These are phyloP conservation scores for Drechslera avenae DNA, from an alignment of 2,329 filamentous ascomycete genomes.

Conservation along the genomic window DNA sequence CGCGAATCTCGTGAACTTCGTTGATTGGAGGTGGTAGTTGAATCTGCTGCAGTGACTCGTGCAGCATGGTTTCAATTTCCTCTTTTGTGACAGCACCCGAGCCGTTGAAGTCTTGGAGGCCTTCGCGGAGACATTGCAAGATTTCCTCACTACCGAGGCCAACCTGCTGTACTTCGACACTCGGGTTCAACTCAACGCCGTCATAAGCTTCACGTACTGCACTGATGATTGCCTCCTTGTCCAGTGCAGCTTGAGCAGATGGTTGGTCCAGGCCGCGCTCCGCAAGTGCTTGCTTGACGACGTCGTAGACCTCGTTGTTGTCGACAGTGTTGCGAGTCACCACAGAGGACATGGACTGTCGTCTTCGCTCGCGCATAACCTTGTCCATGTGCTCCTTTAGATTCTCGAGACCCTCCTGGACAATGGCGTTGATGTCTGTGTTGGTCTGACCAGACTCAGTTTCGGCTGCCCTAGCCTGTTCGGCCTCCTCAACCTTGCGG, in stretches of 20 bases:
- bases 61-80: slow-evolving; percentile 82
- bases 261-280: slow-evolving; percentile 58
- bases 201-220: slow-evolving; percentile 92
- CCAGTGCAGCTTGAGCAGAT: slow-evolving; percentile 50
- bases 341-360: slow-evolving; percentile 67
- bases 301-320: slow-evolving; percentile 83
- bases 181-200: slow-evolving; percentile 77
- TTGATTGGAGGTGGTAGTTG: slow-evolving; percentile 73
- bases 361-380: slow-evolving; percentile 75
- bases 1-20: slow-evolving; percentile 71
- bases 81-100: slow-evolving; percentile 70
- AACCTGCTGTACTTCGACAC: slow-evolving; percentile 87
- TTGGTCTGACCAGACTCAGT: slow-evolving; percentile 51
- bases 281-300: slow-evolving; percentile 74
- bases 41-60: slow-evolving; percentile 84
- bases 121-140: slow-evolving; percentile 82
- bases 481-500: slow-evolving; percentile 77
- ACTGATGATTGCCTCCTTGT: slow-evolving; percentile 81
- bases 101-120: slow-evolving; percentile 75
- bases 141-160: slow-evolving; percentile 91
- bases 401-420: slow-evolving; percentile 79
- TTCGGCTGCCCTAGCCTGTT: slow-evolving; percentile 53
- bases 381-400: slow-evolving; percentile 84
- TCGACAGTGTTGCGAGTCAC: slow-evolving; percentile 70
- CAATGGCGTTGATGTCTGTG: slow-evolving; percentile 75